phyloP scores from a whole-genome alignment of 225 moss, liverwort and hornwort species.

The Bryum argenteum region DNA sequence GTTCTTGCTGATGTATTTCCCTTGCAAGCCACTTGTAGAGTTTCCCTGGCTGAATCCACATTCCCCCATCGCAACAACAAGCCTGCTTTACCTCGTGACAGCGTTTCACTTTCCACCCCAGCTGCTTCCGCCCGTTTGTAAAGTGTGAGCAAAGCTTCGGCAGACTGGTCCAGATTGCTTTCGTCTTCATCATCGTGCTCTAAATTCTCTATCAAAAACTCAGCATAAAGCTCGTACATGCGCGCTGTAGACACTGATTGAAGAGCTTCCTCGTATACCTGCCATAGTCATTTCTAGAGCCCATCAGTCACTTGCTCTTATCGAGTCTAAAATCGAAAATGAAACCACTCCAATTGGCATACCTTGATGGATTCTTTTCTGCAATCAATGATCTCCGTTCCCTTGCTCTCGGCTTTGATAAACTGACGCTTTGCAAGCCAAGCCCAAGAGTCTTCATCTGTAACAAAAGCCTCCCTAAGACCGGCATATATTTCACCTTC shows the following conservation, averaged over 20 bases:
- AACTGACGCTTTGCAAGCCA: slow-evolving; percentile 79
- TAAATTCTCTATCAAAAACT: slow-evolving; percentile 57
- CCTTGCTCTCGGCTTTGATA: slow-evolving; percentile 50
- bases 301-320: slow-evolving; percentile 1
- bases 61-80: slow-evolving; percentile 65
- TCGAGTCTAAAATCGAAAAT: slow-evolving; percentile 8
- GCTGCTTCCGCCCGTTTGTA: slow-evolving; percentile 62
- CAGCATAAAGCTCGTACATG: slow-evolving; percentile 85
- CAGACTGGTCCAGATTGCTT: slow-evolving; percentile 43
- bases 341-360: slow-evolving; percentile 9
- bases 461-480: slow-evolving; percentile 62
- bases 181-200: slow-evolving; percentile 47
- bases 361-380: slow-evolving; percentile 58
- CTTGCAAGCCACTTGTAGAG: slow-evolving; percentile 48
- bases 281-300: slow-evolving; percentile 8
- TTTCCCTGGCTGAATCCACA: slow-evolving; percentile 57
- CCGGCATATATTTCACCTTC: slow-evolving; percentile 70
- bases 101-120: slow-evolving; percentile 59
- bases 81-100: slow-evolving; percentile 69
- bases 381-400: slow-evolving; percentile 40
- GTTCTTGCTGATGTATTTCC: slow-evolving; percentile 55
- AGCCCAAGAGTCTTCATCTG: slow-evolving; percentile 78
- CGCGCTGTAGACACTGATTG: slow-evolving; percentile 59
- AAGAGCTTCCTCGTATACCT: slow-evolving; percentile 88
- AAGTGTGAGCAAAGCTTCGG: slow-evolving; percentile 50